These are phyloP conservation scores for Schizochytrium sp. DNA, from an alignment of 108 stramenopile species.

Conservation along the genomic window DNA sequence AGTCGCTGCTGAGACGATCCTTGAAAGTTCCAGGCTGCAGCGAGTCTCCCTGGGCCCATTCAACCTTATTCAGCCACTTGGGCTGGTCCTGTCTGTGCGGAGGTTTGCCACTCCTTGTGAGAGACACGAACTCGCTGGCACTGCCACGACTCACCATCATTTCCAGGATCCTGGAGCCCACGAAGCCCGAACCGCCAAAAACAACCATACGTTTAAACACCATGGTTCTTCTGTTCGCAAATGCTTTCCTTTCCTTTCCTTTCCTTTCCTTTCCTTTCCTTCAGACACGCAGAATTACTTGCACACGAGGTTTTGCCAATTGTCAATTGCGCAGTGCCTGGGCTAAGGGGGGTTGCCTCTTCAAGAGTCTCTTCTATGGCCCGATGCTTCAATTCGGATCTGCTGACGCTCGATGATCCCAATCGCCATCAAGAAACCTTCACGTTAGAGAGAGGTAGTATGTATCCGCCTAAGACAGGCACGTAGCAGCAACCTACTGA, in stretches of 20 bases:
- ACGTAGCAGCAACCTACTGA: no score
- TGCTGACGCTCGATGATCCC: no score
- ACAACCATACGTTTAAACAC: background rate
- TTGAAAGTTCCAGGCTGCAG: background rate
- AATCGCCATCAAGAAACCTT: no score
- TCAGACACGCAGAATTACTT: no score
- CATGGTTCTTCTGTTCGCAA: background rate
- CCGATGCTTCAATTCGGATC: no score
- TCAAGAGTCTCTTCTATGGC: no score
- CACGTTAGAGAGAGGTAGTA: no score
- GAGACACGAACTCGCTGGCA: background rate
- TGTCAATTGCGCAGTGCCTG: no score
- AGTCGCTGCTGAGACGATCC: background rate
- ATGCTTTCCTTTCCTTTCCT: background rate
- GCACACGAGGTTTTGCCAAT: no score
- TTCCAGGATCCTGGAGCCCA: background rate
- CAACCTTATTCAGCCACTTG: background rate
- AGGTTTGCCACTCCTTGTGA: background rate
- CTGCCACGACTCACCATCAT: background rate
- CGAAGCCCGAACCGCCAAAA: constrained; percentile 22
- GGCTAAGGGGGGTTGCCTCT: no score
- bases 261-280: background rate
- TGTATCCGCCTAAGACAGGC: no score
- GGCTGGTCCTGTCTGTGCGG: background rate
- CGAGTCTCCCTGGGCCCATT: constrained; percentile 5